Evolutionary conservation across 2,329 filamentous ascomycete species (phyloP), one percentile per base, ranked within the genome.

Genomic region (Pseudogymnoascus sp.): DNA sequence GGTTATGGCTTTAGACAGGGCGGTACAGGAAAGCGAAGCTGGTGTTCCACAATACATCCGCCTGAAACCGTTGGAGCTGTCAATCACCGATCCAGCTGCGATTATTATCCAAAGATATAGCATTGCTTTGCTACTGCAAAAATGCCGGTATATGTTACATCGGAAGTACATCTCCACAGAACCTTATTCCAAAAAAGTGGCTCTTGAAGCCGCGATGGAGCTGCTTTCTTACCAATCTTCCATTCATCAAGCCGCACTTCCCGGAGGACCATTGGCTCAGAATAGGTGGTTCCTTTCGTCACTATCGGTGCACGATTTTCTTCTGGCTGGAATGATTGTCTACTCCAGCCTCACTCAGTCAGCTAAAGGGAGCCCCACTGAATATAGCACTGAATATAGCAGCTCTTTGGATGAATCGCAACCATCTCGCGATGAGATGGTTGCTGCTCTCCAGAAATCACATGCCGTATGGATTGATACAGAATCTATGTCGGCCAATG

Each of bases 301-400:
- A 0, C 71, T 87, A 3, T 78, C 80, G 9, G 77, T 82, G 59
- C 82, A 85, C 58, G 84, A 87, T 67, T 87, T 83, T 58, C 72
- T 87, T 59, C 76, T 87, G 2, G 83, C 83, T 0, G 78, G 81
- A 60, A 83, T 84, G 77, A 77, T 87, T 12, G 67, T 87, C 3
- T 86, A 82, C 63, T 72, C 87, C 36, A 62, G 33, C 18, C 39
- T 69, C 15, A 63, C 65, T 14, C 62, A 66, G n/a, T 57, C 41
- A 4, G 60, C 61, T 14, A 58, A 64, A 30, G 57, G 28, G 9
- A 41, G 43, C 35, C 36, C 50, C 14, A 60, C 28, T 50, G 35
- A 50, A 50, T 4, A 15, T 30, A 6, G 25, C 14, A 60, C 28
- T 50, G 35, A 50, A 50, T 4, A 15, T 30, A 6, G 25, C 14